Base-by-base conservation (phyloP, 2,329 filamentous ascomycete species). In the Fragosphaeria purpurea region DNA sequence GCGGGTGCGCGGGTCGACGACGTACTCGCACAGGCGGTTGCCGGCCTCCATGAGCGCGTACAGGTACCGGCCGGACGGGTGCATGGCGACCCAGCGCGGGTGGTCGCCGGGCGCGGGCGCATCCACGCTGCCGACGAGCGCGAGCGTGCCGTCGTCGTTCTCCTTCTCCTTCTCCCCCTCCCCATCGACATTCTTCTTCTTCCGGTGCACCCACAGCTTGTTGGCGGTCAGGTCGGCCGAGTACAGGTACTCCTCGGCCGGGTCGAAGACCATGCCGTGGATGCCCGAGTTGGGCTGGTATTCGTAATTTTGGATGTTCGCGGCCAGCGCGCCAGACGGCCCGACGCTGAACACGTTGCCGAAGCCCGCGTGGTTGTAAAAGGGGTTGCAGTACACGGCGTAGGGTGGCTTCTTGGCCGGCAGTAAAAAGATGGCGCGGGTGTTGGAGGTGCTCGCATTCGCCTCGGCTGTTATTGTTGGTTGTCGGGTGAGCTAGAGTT, bases 21-120 rank as follows among this genome's bases (percentile, higher is more conserved):
- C 76, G 67, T 93, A 95, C 60, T 89, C 85, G 65, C 81, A 88
- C 51, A 95, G 70, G 47, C 84, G 75, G 70, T 95, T 95, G 50
- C 88, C 87, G n/a, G 83, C 84, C 68, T 95, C 88, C 86, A 94
- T 94, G 38, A 93, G 74, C 7, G 79, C 87, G 68, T 94, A 95
- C 51, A 95, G 75, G 66, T 88, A 89, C 52, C 82, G 77, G 22
- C 86, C 87, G 1, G 78, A 78, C 3, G 84, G 83, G 65, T 91
- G 86, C 63, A 94, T 83, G 58, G 87, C 87, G 11, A 94, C 86
- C 88, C 88, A 95, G 61, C 88, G 80, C 12, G 88, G 88, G 65
- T 93, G 88, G 65, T 95, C 88, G 54, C 75, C 75, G 3, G 77
- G 68, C 44, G 76, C 74, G 0, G 87, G 86, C 33, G 87, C 87